Conservation (phyloP, 305 asterid species). For the Fraxinus baroniana region DNA sequence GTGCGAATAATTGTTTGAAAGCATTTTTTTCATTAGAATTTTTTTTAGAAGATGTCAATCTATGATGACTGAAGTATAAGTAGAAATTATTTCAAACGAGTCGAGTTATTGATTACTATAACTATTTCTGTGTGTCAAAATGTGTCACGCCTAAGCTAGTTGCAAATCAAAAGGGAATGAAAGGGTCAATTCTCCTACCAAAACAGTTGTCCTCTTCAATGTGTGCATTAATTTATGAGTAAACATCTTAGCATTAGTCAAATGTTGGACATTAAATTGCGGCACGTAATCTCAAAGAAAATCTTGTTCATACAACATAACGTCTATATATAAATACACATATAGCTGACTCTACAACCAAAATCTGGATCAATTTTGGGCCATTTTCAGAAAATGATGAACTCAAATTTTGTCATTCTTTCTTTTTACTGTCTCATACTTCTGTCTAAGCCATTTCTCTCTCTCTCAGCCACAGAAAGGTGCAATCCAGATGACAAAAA, state of each 20-base stretch:
- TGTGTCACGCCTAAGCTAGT: background rate
- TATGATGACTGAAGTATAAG: background rate
- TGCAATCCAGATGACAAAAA: slow-evolving; percentile 39
- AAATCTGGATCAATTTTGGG: background rate
- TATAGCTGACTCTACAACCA: background rate
- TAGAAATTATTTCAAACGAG: background rate
- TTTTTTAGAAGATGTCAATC: background rate
- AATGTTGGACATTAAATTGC: background rate
- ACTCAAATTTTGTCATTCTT: background rate
- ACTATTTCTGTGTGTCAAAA: background rate
- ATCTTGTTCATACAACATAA: background rate
- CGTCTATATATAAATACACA: background rate
- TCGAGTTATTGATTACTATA: background rate
- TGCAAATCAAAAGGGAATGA: background rate
- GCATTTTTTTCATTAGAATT: too few relatives aligned
- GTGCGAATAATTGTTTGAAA: background rate
- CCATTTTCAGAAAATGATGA: background rate
- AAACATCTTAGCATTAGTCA: background rate
- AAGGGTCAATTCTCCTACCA: background rate
- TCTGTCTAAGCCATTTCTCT: slow-evolving; percentile 15
- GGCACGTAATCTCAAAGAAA: background rate
- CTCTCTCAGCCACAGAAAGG: slow-evolving; percentile 17
- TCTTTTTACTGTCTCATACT: slow-evolving; percentile 16
- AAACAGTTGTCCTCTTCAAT: background rate
- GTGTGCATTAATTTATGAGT: background rate